A percentile compares a stretch with the other conserved stretches of the same genome.
Conservation (phyloP, 257 asterid genomes). For the Petrea volubilis region DNA sequence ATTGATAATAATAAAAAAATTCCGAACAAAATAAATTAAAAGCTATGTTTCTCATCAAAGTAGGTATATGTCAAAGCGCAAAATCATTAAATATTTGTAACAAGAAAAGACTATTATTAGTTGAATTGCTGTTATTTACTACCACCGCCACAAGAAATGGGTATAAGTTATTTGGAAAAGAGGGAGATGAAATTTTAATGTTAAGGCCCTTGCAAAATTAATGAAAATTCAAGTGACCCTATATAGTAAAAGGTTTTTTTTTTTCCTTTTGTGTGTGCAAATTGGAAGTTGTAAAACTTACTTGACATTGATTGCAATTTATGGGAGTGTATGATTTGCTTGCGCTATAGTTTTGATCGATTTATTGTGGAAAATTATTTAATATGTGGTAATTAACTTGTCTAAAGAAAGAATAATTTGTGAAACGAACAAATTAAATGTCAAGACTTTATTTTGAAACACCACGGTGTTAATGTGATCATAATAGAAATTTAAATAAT, state of each 20-base stretch:
- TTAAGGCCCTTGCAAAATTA: not conserved
- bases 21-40: not conserved
- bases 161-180: not conserved
- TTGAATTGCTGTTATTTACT: not conserved
- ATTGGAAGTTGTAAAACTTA: not conserved
- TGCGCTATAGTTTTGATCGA: not conserved
- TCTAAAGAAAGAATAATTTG: not conserved
- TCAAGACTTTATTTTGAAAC: no score
- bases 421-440: not conserved
- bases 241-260: not conserved
- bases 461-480: no score
- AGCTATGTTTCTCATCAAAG: not conserved
- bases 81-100: conserved; percentile 14
- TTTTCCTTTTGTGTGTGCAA: no score
- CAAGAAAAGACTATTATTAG: not conserved
- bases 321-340: not conserved
- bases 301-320: conserved; percentile 11
- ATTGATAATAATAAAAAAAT: no score
- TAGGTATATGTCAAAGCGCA: not conserved
- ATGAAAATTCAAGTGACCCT: not conserved
- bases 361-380: not conserved
- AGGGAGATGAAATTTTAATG: conserved; percentile 11
- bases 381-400: conserved; percentile 11
- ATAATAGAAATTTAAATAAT: no score
- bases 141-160: not conserved